phyloP scores from a whole-genome alignment of 257 asterid species.

The Solanum piurae region DNA sequence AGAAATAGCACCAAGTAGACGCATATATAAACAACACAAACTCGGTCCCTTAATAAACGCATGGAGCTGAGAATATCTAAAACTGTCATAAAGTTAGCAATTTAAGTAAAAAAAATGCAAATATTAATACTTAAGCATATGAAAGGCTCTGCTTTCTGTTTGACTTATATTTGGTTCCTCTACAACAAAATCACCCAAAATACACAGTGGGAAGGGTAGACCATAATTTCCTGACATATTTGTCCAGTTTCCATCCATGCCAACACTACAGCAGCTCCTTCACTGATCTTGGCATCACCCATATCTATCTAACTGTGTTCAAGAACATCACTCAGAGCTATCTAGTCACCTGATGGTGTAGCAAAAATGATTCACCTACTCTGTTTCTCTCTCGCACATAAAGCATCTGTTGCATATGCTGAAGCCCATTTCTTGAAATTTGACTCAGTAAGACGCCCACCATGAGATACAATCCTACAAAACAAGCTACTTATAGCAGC shows the following conservation, averaged over 20 bases:
- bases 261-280: neutral
- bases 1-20: neutral
- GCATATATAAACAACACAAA: neutral
- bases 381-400: neutral
- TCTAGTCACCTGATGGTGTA: neutral
- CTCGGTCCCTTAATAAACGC: neutral
- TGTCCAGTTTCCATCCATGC: neutral
- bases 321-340: neutral
- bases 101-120: neutral
- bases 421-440: neutral
- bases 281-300: neutral
- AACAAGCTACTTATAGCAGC: neutral
- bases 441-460: neutral
- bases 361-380: neutral
- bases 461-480: neutral
- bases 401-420: neutral
- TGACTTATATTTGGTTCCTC: neutral
- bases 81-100: neutral
- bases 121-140: neutral
- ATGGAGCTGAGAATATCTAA: neutral
- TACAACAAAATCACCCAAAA: neutral
- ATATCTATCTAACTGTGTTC: neutral
- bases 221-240: neutral
- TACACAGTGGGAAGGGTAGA: neutral
- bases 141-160: neutral